Conservation (phyloP, 345 rosid species). For the Toxicodendron radicans region DNA sequence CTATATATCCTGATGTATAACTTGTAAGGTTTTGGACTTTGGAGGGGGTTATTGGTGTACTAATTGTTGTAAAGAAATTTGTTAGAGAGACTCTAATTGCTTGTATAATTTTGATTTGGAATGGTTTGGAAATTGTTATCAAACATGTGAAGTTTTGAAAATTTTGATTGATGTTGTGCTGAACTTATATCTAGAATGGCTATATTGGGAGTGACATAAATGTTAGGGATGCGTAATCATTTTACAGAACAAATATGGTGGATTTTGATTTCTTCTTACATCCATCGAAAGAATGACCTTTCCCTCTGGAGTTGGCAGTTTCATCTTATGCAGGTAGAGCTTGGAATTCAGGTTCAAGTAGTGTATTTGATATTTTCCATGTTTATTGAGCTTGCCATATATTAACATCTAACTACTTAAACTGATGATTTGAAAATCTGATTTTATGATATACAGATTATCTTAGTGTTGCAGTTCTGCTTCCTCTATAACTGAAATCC, state of each 20-base stretch:
- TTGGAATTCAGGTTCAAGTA: slow-evolving; percentile 11
- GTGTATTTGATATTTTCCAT: slow-evolving; percentile 18
- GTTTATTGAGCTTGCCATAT: background rate
- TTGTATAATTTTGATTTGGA: slow-evolving; percentile 3
- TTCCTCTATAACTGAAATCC: slow-evolving; percentile 16
- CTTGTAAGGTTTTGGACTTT: background rate
- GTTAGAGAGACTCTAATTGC: slow-evolving; percentile 10
- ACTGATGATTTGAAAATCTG: slow-evolving; percentile 3
- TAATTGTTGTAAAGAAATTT: slow-evolving; percentile 16
- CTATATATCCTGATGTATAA: background rate
- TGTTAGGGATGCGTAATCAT: slow-evolving; percentile 9
- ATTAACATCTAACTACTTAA: slow-evolving; percentile 4
- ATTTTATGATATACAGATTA: slow-evolving; percentile 4
- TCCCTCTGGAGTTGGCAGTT: slow-evolving; percentile 36
- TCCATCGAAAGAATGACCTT: slow-evolving; percentile 20
- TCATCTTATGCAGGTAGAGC: slow-evolving; percentile 47
- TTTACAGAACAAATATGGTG: slow-evolving; percentile 6
- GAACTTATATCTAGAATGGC: slow-evolving; percentile 1
- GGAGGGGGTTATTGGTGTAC: background rate
- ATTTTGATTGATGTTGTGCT: slow-evolving; percentile 3
- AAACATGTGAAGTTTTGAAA: background rate
- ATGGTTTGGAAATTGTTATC: background rate
- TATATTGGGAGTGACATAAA: slow-evolving; percentile 6
- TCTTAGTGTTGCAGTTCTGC: slow-evolving; percentile 15
- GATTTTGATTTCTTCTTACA: slow-evolving; percentile 16